These are phyloP conservation scores for Acorus calamus DNA, from an alignment of 106 monocot species.

Conservation along the genomic window DNA sequence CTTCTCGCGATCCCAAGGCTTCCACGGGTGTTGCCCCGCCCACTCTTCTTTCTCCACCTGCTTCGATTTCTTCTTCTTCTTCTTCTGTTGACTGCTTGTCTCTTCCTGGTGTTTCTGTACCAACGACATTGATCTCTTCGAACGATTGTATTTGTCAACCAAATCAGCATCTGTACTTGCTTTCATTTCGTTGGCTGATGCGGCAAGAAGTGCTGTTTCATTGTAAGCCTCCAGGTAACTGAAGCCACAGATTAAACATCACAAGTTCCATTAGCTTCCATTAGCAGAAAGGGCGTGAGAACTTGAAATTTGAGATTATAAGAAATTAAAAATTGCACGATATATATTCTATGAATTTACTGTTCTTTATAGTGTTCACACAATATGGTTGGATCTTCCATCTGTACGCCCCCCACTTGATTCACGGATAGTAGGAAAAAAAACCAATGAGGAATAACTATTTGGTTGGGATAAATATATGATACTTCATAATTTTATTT, in stretches of 20 bases:
- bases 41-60: conserved; percentile 51
- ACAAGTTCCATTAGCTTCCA: too few species aligned
- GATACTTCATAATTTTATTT: too few species aligned
- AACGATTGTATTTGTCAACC: conserved; percentile 74
- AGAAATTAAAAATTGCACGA: too few species aligned
- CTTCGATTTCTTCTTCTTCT: conserved; percentile 26
- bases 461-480: too few species aligned
- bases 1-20: conserved; percentile 96
- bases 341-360: too few species aligned
- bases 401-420: too few species aligned
- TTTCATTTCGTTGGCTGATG: conserved; percentile 27
- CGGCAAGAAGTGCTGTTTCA: conserved; percentile 49
- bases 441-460: too few species aligned
- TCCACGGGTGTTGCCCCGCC: conserved; percentile 84
- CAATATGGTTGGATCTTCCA: too few species aligned
- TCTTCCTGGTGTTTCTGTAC: conserved; percentile 74
- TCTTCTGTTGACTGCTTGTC: neutral
- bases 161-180: conserved; percentile 40
- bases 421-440: too few species aligned
- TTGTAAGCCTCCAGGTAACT: conserved; percentile 90
- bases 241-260: neutral
- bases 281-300: too few species aligned
- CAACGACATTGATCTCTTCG: conserved; percentile 55
- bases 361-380: too few species aligned
- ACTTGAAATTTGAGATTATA: too few species aligned